Percentiles rank a stretch among this genome's conserved stretches.
These are phyloP conservation scores for Miscanthus sacchariflorus DNA, from an alignment of 202 grass and related monocot species.

Conservation along the genomic window DNA sequence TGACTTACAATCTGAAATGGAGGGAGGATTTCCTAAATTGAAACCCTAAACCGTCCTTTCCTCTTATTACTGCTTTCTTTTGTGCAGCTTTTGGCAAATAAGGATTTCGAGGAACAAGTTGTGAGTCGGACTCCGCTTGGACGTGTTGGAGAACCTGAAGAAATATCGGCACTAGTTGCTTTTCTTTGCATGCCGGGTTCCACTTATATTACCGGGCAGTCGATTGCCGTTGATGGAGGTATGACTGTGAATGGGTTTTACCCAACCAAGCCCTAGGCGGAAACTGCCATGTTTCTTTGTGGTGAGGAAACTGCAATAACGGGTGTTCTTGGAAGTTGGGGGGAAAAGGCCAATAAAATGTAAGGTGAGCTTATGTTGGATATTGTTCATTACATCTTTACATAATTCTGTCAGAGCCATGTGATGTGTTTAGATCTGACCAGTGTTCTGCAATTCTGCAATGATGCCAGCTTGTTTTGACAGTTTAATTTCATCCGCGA, in stretches of 20 bases:
- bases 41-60: background rate
- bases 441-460: too few species aligned
- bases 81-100: slow-evolving; percentile 64
- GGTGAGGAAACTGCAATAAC: background rate
- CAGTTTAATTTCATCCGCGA: background rate
- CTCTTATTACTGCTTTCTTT: background rate
- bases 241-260: slow-evolving; percentile 69
- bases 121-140: slow-evolving; percentile 67
- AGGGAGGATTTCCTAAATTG: background rate
- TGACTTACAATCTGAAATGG: background rate
- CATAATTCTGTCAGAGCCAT: background rate
- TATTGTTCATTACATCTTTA: background rate
- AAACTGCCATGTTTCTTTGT: background rate
- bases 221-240: slow-evolving; percentile 72
- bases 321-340: background rate
- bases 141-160: slow-evolving; percentile 83
- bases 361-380: background rate
- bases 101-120: slow-evolving; percentile 56
- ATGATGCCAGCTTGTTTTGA: background rate
- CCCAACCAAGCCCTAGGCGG: slow-evolving; percentile 35
- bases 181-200: slow-evolving; percentile 85
- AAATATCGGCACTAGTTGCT: slow-evolving; percentile 79
- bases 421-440: background rate
- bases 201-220: slow-evolving; percentile 76
- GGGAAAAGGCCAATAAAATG: background rate